Evolutionary conservation across 805 yeast species (phyloP).

Genomic region (Starmerella cellae): DNA sequence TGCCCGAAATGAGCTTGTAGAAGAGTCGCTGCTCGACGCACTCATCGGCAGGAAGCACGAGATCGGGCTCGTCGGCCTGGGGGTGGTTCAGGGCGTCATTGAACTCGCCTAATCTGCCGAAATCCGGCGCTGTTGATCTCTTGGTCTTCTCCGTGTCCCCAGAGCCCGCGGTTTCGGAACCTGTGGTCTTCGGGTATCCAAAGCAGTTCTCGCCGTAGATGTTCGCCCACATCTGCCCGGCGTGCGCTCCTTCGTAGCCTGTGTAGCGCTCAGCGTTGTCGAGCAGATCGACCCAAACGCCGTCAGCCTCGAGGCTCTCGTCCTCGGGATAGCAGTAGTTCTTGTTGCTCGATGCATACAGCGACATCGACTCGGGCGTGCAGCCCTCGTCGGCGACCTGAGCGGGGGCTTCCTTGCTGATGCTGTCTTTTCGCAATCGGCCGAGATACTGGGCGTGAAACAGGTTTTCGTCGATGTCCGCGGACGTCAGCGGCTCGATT

Average conservation of each 20-base stretch:
- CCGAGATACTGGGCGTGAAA: conserved; percentile 68
- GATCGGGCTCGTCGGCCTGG: conserved; percentile 22
- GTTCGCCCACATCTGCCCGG: conserved; percentile 83
- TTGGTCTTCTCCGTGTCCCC: neutral
- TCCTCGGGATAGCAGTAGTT: conserved; percentile 35
- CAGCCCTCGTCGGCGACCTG: conserved; percentile 17
- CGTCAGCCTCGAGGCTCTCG: conserved; percentile 26
- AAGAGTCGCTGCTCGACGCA: conserved; percentile 83
- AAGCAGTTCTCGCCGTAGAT: conserved; percentile 89
- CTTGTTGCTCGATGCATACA: conserved; percentile 9
- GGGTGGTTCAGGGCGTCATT: conserved; percentile 16
- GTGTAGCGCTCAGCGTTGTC: conserved; percentile 94
- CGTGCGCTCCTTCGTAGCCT: conserved; percentile 88
- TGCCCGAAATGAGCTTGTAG: conserved; percentile 74
- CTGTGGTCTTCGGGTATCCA: conserved; percentile 28
- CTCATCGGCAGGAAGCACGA: conserved; percentile 31
- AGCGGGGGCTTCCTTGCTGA: conserved; percentile 22
- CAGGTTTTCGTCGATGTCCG: conserved; percentile 51
- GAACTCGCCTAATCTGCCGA: conserved; percentile 2
- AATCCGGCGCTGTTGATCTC: too few relatives aligned
- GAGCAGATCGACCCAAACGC: conserved; percentile 68
- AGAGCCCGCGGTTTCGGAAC: neutral
- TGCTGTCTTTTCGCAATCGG: conserved; percentile 30
- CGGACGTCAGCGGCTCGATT: conserved; percentile 60
- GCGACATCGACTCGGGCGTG: conserved; percentile 17